Conservation (phyloP, 1,284 basidiomycete species). For the Heterobasidion irregulare region DNA sequence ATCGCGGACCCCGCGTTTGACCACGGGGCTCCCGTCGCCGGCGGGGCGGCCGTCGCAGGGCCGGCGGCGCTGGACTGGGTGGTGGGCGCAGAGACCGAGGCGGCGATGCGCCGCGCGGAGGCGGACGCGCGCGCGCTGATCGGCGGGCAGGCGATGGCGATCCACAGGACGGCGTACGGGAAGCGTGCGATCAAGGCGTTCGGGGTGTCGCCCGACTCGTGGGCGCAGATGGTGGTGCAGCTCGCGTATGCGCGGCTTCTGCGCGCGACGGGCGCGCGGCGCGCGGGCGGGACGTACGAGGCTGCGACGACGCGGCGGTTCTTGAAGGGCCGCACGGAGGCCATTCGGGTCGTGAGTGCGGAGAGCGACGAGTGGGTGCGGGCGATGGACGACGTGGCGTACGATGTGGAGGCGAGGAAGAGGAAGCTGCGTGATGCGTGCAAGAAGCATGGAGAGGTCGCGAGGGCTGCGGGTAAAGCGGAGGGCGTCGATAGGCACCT, state of each 20-base stretch:
- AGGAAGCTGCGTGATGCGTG: constrained; percentile 58
- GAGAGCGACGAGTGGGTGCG: constrained; percentile 69
- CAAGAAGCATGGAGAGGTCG: constrained; percentile 63
- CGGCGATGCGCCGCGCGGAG: constrained; percentile 51
- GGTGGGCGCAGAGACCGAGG: constrained; percentile 35
- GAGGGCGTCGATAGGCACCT: constrained; percentile 82
- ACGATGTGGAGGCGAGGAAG: constrained; percentile 37
- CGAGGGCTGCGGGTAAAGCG: constrained; percentile 63
- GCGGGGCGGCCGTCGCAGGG: not conserved
- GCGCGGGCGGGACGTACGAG: constrained; percentile 74
- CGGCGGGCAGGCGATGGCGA: constrained; percentile 58
- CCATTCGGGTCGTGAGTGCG: constrained; percentile 69
- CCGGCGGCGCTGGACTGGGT: constrained; percentile 56
- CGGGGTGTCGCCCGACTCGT: constrained; percentile 84
- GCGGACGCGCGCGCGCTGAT: constrained; percentile 53
- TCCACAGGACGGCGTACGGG: constrained; percentile 71
- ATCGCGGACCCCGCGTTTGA: constrained; percentile 54
- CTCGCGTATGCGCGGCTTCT: constrained; percentile 74
- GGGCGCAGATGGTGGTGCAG: constrained; percentile 87
- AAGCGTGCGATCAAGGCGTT: constrained; percentile 85
- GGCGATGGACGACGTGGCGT: constrained; percentile 56
- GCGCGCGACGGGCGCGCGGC: constrained; percentile 24
- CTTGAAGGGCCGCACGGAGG: constrained; percentile 83
- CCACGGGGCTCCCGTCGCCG: constrained; percentile 28
- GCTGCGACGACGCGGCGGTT: constrained; percentile 82